Base-by-base conservation (phyloP, 106 monocot genomes). In the Dendrobium catenatum region DNA sequence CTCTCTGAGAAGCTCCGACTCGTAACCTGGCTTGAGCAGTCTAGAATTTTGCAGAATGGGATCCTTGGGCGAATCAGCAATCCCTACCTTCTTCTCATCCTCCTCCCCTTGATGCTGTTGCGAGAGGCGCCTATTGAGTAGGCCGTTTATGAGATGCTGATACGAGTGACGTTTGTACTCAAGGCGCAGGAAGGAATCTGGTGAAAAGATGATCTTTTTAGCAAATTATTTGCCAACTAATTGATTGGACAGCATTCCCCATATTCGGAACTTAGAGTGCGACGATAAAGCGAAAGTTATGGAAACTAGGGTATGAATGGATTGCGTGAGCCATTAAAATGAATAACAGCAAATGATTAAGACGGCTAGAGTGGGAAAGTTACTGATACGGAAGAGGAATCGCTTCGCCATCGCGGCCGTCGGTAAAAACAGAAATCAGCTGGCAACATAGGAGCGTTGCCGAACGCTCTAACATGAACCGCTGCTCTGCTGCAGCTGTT, bases 1-100 rank as follows among this genome's bases (percentile, higher is more conserved):
- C 51, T 87, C 80, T 75, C 67, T 81, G 64, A 4, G 41, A 73
- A 77, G 46, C 41, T 73, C 48, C 17, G 22, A 5, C 46, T 82
- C 26, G 61, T 37, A 55, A 61, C 77, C 61, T 31, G 59, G 41
- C 55, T 84, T 79, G 61, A 42, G 43, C 20, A n/a, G 67, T n/a
- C 68, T 67, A 42, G 19, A 7, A 7, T 42, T 43, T 44, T 74
- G 74, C 41, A 42, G 18, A 41, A 31, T 33, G 81, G 40, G 73
- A 18, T 76, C 76, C 26, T 76, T 51, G 29, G 2, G 49, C 76
- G 49, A 51, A 27, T 47, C 49, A 49, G 3, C 8, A 40, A 46
- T 11, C 43, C 20, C 40, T 26, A 37, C 4, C n/a, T 6, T 15
- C 46, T 18, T n/a, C 9, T 31, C 68, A 22, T 79, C 81, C 55